These are phyloP conservation scores for Suillus paluster DNA, from an alignment of 768 basidiomycete genomes.

Conservation along the genomic window DNA sequence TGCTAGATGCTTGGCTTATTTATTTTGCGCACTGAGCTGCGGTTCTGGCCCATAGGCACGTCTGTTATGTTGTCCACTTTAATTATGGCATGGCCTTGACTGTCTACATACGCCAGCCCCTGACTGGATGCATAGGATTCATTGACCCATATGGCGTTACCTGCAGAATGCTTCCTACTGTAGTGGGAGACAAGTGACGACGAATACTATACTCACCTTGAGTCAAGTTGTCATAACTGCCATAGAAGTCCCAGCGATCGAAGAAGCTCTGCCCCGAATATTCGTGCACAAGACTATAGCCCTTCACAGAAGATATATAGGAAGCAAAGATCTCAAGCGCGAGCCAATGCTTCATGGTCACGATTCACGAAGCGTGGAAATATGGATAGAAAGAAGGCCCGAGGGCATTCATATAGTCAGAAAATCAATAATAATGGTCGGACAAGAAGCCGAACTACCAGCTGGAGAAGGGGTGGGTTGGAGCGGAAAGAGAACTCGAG, in stretches of 20 bases:
- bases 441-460: not conserved
- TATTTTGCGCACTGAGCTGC: slow-evolving; percentile 55
- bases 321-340: slow-evolving; percentile 7
- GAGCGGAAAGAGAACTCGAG: not conserved
- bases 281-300: slow-evolving; percentile 45
- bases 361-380: not conserved
- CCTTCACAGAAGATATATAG: slow-evolving; percentile 9
- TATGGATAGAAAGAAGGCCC: not conserved
- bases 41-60: slow-evolving; percentile 52
- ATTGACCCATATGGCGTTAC: slow-evolving; percentile 66
- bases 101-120: slow-evolving; percentile 62
- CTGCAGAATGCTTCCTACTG: slow-evolving; percentile 35
- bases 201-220: slow-evolving; percentile 38
- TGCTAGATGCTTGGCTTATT: slow-evolving; percentile 12
- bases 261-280: slow-evolving; percentile 58
- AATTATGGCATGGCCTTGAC: slow-evolving; percentile 66
- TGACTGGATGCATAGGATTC: slow-evolving; percentile 48
- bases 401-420: slow-evolving; percentile 14
- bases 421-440: slow-evolving; percentile 3
- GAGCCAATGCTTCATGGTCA: slow-evolving; percentile 17
- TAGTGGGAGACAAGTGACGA: not conserved
- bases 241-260: slow-evolving; percentile 58
- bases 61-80: slow-evolving; percentile 73
- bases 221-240: slow-evolving; percentile 51
- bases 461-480: not conserved